These are phyloP conservation scores for Ophiostoma novo-ulmi DNA, from an alignment of 2,329 filamentous ascomycete species.

Conservation along the genomic window DNA sequence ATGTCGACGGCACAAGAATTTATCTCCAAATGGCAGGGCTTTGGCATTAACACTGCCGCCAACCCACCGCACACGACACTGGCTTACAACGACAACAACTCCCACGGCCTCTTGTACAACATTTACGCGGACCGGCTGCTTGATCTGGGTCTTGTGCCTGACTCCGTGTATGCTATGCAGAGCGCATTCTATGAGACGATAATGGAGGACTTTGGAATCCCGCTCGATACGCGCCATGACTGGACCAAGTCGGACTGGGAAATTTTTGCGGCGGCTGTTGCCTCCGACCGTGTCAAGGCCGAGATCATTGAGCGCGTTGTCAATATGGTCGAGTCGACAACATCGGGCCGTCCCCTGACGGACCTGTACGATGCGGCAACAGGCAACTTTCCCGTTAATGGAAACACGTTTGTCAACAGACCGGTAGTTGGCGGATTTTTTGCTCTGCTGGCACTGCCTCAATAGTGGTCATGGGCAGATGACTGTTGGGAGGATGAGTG, in stretches of 20 bases:
- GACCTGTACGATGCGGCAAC: conserved; percentile 71
- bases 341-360: conserved; percentile 64
- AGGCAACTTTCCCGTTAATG: conserved; percentile 59
- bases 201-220: conserved; percentile 70
- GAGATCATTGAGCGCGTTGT: conserved; percentile 66
- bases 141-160: conserved; percentile 69
- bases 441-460: conserved; percentile 62
- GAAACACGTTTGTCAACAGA: conserved; percentile 61
- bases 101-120: conserved; percentile 66
- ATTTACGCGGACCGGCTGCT: conserved; percentile 75
- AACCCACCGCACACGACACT: conserved; percentile 64
- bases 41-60: conserved; percentile 63
- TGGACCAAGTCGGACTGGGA: conserved; percentile 89
- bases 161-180: conserved; percentile 71
- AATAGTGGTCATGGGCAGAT: conserved; percentile 17
- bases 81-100: conserved; percentile 61
- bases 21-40: conserved; percentile 65
- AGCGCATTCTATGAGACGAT: conserved; percentile 69
- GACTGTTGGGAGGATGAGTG: neutral
- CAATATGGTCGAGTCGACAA: conserved; percentile 69
- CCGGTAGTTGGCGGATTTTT: conserved; percentile 79
- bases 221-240: conserved; percentile 72
- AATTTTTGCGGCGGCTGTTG: conserved; percentile 75
- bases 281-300: conserved; percentile 53
- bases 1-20: conserved; percentile 44